Percentiles rank a stretch among this genome's conserved stretches.
Conservation (phyloP, 305 asterid genomes). For the Plantago coronopus region DNA sequence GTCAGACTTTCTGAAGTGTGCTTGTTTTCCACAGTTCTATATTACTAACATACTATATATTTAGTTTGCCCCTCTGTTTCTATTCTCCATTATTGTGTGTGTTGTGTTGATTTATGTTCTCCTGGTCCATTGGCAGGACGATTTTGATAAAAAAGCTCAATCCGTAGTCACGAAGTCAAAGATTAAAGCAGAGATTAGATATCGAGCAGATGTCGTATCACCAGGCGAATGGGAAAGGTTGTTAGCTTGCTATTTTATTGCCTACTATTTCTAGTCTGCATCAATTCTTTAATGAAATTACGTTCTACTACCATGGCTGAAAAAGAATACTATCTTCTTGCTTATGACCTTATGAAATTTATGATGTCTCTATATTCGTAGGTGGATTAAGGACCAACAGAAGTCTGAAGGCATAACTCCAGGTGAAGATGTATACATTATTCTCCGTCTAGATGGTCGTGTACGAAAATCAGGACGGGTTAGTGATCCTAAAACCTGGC, state of each 20-base stretch:
- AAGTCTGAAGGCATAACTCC: constrained; percentile 83
- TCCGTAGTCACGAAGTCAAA: constrained; percentile 78
- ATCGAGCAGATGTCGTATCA: constrained; percentile 82
- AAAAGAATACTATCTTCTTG: no score
- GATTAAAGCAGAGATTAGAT: constrained; percentile 81
- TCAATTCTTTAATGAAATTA: no score
- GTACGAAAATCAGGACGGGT: constrained; percentile 94
- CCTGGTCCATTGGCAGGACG: constrained; percentile 55
- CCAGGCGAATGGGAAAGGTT: constrained; percentile 94
- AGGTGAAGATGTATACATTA: constrained; percentile 87
- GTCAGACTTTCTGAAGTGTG: not conserved
- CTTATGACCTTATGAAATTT: not conserved
- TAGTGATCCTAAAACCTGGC: constrained; percentile 23
- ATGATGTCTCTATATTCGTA: constrained; percentile 27
- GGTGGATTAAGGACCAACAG: constrained; percentile 95
- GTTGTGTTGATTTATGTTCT: constrained; percentile 4
- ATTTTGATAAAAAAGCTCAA: constrained; percentile 71
- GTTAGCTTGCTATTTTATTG: constrained; percentile 18
- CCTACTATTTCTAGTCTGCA: constrained; percentile 14
- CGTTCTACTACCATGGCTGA: constrained; percentile 1
- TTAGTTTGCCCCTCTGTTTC: not conserved
- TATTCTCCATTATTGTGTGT: constrained; percentile 13
- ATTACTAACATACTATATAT: not conserved
- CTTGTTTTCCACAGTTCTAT: not conserved
- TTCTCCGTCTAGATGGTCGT: constrained; percentile 97